A percentile compares a stretch with the other conserved stretches of the same genome.
phyloP scores from a whole-genome alignment of 139 green algal species.

The Micractinium conductrix region DNA sequence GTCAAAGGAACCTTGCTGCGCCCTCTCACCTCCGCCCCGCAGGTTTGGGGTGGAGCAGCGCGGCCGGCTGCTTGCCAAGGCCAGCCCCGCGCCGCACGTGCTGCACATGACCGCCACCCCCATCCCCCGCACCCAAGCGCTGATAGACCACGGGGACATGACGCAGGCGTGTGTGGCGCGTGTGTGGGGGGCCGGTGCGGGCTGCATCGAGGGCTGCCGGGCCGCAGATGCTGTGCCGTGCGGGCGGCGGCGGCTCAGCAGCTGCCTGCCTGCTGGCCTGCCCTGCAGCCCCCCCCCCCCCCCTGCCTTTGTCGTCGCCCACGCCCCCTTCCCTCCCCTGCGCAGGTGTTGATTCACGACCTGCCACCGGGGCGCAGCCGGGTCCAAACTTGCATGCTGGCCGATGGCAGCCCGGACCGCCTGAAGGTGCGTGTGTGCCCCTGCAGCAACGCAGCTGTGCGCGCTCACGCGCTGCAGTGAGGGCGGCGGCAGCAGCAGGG shows the following conservation, averaged over 20 bases:
- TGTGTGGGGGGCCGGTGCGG: no score
- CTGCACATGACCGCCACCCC: conserved; percentile 96
- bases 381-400: conserved; percentile 60
- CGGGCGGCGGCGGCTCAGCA: no score
- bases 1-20: no score
- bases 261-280: no score
- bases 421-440: conserved; percentile 40
- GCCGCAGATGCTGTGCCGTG: no score
- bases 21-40: conserved; percentile 1
- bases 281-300: no score
- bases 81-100: conserved; percentile 77
- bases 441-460: not conserved
- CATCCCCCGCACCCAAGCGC: conserved; percentile 93
- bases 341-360: conserved; percentile 31
- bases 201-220: no score
- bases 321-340: no score
- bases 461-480: no score
- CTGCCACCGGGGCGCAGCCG: conserved; percentile 73
- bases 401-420: conserved; percentile 39
- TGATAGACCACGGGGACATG: conserved; percentile 78
- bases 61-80: conserved; percentile 63
- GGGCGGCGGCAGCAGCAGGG: no score
- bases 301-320: no score
- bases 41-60: conserved; percentile 92
- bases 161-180: conserved; percentile 26